Evolutionary conservation across 805 yeast species (phyloP), one percentile per base, ranked within the genome.

Genomic region (Sugiyamaella mastotermitis): DNA sequence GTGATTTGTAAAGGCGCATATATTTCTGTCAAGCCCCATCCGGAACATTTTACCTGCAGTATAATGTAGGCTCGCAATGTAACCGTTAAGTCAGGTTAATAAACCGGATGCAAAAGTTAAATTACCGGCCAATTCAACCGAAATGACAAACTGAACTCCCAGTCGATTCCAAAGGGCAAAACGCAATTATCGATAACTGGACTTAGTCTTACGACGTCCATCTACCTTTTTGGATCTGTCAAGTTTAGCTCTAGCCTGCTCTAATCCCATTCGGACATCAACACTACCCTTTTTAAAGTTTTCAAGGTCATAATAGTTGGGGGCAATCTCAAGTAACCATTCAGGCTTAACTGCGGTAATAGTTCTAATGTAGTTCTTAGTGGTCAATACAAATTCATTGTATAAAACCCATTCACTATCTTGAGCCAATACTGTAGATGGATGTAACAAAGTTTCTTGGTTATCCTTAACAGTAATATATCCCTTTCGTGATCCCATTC

Each of bases 391-490:
- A 65, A 90, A 85, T 65, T 90, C 98, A 62, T 92, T 85, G 69
- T 92, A 92, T 34, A 92, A 71, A 32, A 92, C 84, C 90, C 95
- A 92, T 58, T 90, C 97, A 45, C 80, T 80, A 42, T 84, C 92
- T 41, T 79, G 81, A n/a, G 83, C 82, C 42, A 90, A 65, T 8
- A 87, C 92, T 1, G 97, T 85, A 39, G 92, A 80, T 44, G 98
- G 98, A 58, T 92, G 98, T 33, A 92, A 71, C 52, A 87, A 64
- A 9, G 90, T 97, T 46, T 90, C 97, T 66, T 92, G 98, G 56
- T 88, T 87, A 62, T 92, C 98, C 62, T 87, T 87, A 35, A 88
- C 83, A 0, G 98, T 92, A 51, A 83, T 72, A 60, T 82, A 90
- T 17, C 72, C 69, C 40, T 57, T 56, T 21, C 59, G 46, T 29